phyloP scores from a whole-genome alignment of 2,329 filamentous ascomycete species.

The Colletotrichum tanaceti region DNA sequence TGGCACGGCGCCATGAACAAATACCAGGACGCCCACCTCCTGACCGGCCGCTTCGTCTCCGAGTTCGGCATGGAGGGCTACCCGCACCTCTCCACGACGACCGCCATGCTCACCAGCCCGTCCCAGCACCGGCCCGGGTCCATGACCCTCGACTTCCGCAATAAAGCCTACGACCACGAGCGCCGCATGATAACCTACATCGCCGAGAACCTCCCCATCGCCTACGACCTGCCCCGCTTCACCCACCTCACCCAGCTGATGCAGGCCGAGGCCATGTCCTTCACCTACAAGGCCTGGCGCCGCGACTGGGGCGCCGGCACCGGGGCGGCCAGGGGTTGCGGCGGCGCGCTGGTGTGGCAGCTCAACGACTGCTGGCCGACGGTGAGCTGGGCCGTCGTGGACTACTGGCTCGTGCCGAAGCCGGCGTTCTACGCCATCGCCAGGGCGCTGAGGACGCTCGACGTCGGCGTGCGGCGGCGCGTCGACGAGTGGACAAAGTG shows the following conservation, averaged over 20 bases:
- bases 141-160: conserved; percentile 82
- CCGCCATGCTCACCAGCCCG: conserved; percentile 68
- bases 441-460: conserved; percentile 69
- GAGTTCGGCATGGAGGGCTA: conserved; percentile 88
- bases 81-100: conserved; percentile 78
- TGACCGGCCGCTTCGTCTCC: conserved; percentile 81
- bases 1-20: conserved; percentile 84
- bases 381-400: conserved; percentile 72
- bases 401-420: conserved; percentile 40
- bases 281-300: conserved; percentile 67
- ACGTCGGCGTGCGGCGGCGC: conserved; percentile 64
- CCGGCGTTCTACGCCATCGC: conserved; percentile 51
- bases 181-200: conserved; percentile 79
- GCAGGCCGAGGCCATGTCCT: conserved; percentile 64
- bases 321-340: conserved; percentile 68
- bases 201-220: conserved; percentile 74
- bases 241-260: conserved; percentile 75
- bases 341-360: conserved; percentile 75
- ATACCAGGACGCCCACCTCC: conserved; percentile 78
- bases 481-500: conserved; percentile 59
- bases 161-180: conserved; percentile 84
- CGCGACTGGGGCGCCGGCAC: conserved; percentile 66
- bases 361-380: conserved; percentile 78
- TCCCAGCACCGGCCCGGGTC: conserved; percentile 73
- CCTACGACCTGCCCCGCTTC: conserved; percentile 74